phyloP scores from a whole-genome alignment of 306 rosid genomes.

The Cucumis cinereus region DNA sequence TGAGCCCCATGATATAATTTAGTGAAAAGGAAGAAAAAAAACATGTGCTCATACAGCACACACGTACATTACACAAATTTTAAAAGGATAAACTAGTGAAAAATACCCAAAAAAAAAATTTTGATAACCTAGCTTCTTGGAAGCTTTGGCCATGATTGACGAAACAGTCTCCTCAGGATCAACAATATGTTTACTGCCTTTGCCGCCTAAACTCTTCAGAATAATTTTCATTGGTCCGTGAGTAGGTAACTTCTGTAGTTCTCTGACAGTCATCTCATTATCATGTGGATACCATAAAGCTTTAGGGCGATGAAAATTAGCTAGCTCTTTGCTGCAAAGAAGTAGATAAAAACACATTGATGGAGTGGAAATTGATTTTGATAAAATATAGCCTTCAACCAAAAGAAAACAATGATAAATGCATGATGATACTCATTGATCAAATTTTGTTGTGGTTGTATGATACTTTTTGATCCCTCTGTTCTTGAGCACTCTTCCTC shows the following conservation, averaged over 20 bases:
- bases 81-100: conserved; percentile 4
- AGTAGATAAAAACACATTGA: conserved; percentile 13
- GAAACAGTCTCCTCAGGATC: conserved; percentile 69
- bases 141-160: conserved; percentile 73
- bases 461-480: neutral
- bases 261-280: conserved; percentile 64
- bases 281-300: conserved; percentile 96
- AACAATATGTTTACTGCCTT: conserved; percentile 73
- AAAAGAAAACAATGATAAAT: neutral
- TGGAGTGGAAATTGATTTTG: conserved; percentile 5
- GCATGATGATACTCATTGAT: neutral
- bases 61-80: neutral
- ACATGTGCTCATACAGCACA: conserved; percentile 1
- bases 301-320: conserved; percentile 94
- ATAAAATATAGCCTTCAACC: neutral
- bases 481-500: neutral
- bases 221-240: conserved; percentile 75
- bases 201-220: conserved; percentile 90
- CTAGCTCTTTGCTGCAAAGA: conserved; percentile 78
- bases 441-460: neutral
- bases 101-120: conserved; percentile 3
- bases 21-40: neutral
- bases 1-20: neutral
- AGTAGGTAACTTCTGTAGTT: conserved; percentile 65
- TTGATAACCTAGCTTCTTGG: conserved; percentile 87